Conservation (phyloP, 2,329 filamentous ascomycete genomes). For the Phaeophleospora eucalypticola region DNA sequence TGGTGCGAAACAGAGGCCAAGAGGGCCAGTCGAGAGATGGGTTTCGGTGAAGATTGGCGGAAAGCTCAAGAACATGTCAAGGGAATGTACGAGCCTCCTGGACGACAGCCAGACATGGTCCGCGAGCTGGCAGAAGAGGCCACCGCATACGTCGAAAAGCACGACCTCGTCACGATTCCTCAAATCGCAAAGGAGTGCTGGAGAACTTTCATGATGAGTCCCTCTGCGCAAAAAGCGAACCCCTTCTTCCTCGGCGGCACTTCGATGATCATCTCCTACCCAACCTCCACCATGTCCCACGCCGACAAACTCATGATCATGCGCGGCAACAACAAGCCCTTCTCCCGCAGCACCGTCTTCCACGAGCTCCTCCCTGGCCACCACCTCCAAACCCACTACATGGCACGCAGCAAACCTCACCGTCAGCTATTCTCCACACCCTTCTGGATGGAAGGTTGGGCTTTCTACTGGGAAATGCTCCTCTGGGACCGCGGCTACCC, state of each 20-base stretch:
- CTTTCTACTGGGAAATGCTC: conserved; percentile 59
- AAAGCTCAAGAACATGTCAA: conserved; percentile 55
- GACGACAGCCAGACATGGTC: conserved; percentile 52
- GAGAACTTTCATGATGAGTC: conserved; percentile 55
- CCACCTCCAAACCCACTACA: conserved; percentile 51
- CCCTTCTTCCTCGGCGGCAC: conserved; percentile 59
- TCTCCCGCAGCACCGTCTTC: conserved; percentile 56
- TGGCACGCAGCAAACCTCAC: conserved; percentile 46
- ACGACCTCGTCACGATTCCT: conserved; percentile 56
- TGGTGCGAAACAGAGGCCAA: conserved; percentile 57
- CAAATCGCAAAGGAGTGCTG: conserved; percentile 51
- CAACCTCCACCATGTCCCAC: conserved; percentile 51
- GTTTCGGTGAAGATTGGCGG: conserved; percentile 48
- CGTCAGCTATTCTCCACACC: conserved; percentile 53
- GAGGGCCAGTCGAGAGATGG: conserved; percentile 47
- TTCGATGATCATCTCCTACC: conserved; percentile 54
- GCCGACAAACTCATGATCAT: conserved; percentile 57
- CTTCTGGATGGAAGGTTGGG: conserved; percentile 60
- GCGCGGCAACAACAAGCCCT: conserved; percentile 57
- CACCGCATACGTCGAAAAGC: conserved; percentile 49
- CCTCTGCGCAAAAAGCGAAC: conserved; percentile 50
- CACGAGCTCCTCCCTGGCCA: conserved; percentile 61
- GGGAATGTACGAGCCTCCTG: conserved; percentile 51
- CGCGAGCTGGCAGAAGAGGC: conserved; percentile 51
- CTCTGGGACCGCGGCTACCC: conserved; percentile 55